Evolutionary conservation across 2,329 filamentous ascomycete genomes (phyloP).

Genomic region (Colletotrichum australisinense): DNA sequence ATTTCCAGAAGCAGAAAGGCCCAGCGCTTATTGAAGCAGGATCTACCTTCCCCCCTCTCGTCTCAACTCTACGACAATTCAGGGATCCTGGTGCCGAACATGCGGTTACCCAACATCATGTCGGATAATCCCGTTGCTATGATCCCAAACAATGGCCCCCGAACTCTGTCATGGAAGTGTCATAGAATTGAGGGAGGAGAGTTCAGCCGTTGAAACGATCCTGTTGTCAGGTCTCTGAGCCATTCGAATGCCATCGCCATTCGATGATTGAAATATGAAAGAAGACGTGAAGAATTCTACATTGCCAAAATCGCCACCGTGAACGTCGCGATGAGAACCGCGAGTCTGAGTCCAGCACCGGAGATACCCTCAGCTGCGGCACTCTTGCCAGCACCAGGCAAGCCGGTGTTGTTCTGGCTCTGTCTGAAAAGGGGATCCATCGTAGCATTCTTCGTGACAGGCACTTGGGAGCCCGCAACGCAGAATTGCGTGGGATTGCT

Average conservation of each 20-base stretch:
- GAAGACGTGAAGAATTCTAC: background rate
- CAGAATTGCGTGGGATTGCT: conserved; percentile 44
- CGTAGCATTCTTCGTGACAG: conserved; percentile 32
- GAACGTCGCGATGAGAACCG: conserved; percentile 13
- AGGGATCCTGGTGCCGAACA: background rate
- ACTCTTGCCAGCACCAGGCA: background rate
- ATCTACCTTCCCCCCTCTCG: background rate
- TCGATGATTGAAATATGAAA: background rate
- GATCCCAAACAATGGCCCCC: background rate
- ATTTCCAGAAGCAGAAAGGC: background rate
- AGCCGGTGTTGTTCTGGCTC: conserved; percentile 25
- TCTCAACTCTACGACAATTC: background rate
- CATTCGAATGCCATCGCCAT: background rate
- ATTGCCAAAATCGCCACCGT: conserved; percentile 16
- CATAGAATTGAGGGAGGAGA: too few species aligned
- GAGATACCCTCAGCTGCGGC: background rate
- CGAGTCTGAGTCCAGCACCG: conserved; percentile 12
- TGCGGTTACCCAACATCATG: background rate
- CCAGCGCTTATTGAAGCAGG: background rate
- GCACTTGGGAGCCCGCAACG: conserved; percentile 45
- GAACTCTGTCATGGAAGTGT: background rate
- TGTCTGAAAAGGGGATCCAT: conserved; percentile 39
- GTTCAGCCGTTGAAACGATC: background rate
- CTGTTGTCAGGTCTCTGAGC: background rate
- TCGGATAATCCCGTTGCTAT: background rate